Conservation (phyloP, 495 filamentous ascomycete species). For the Haplographium delicatum region DNA sequence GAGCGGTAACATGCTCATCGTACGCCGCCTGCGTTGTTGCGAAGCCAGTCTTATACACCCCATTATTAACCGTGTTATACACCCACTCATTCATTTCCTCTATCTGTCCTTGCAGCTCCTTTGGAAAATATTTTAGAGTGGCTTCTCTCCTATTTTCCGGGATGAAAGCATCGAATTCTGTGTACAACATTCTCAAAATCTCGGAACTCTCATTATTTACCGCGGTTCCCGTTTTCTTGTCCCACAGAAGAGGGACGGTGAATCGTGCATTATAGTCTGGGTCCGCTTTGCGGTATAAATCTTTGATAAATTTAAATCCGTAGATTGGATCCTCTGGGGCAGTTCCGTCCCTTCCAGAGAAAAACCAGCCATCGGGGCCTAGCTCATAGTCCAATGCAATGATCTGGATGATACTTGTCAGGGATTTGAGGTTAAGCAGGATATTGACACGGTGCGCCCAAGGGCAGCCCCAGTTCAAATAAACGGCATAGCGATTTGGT, state of each 20-base stretch:
- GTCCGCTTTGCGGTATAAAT: constrained; percentile 66
- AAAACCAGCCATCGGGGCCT: constrained; percentile 34
- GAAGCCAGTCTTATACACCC: constrained; percentile 58
- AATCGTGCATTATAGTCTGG: constrained; percentile 63
- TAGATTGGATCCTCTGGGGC: constrained; percentile 54
- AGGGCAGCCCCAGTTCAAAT: constrained; percentile 51
- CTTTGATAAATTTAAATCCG: constrained; percentile 46
- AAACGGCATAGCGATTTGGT: constrained; percentile 68
- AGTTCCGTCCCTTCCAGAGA: constrained; percentile 29
- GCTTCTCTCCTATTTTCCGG: constrained; percentile 52
- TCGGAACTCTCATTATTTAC: constrained; percentile 50
- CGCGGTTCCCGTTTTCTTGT: constrained; percentile 49
- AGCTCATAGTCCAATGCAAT: constrained; percentile 18
- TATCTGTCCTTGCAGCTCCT: constrained; percentile 52
- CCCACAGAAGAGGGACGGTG: constrained; percentile 76
- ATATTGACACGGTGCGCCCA: constrained; percentile 56
- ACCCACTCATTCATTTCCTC: constrained; percentile 75
- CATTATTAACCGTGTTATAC: constrained; percentile 81
- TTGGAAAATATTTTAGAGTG: constrained; percentile 51
- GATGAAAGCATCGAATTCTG: constrained; percentile 69
- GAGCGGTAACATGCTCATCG: constrained; percentile 54
- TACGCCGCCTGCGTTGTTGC: constrained; percentile 67
- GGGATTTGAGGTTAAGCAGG: constrained; percentile 48
- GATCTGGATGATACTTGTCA: constrained; percentile 44
- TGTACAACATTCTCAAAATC: constrained; percentile 66